Evolutionary conservation across 2,329 filamentous ascomycete genomes (phyloP), one percentile per base, ranked within the genome.

Genomic region (Xylariaceae sp.): DNA sequence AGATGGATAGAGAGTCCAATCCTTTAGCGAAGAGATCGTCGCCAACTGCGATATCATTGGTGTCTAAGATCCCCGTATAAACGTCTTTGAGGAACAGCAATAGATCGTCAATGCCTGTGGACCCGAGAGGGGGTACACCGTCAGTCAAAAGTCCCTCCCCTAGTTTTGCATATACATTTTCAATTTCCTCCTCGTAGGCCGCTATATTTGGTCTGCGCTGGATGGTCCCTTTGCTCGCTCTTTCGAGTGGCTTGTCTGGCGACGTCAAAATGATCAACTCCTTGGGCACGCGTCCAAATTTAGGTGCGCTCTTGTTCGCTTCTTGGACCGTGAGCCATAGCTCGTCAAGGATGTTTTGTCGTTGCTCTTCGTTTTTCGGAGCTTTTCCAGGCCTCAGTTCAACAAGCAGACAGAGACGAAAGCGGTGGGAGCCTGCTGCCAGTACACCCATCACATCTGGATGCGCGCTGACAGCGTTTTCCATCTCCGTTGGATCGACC

Each of bases 401-500:
- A n/a, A 67, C 43, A 1, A 67, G 56, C n/a, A 67, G 48, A 21
- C 65, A 67, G 12, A 67, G 12, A 6, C 63, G 59, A 43, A 63
- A 59, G 13, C 62, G 63, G 53, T 63, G 57, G 3, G 63, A 63
- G 19, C 64, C 64, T 6, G 64, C 61, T 1, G 64, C 55, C n/a
- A 66, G 54, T 5, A 56, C 63, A 19, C 64, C 63, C 13, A 40
- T 57, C 12, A 66, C 62, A 7, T 61, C 57, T 0, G 58, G 58
- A 19, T 61, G 59, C 8, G 61, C 50, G 0, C 70, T 69, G 9
- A 72, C 72, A 0, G 63, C 66, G 16, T 74, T 71, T 67, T 70
- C 73, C 49, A 70, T 74, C n/a, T 63, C 74, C 1, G 66, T 72
- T 3, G 72, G 71, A 5, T 74, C 72, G 52, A 70, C 70, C 49